These are phyloP conservation scores for Globisporangium paroecandrum DNA, from an alignment of 352 stramenopile species.

Conservation along the genomic window DNA sequence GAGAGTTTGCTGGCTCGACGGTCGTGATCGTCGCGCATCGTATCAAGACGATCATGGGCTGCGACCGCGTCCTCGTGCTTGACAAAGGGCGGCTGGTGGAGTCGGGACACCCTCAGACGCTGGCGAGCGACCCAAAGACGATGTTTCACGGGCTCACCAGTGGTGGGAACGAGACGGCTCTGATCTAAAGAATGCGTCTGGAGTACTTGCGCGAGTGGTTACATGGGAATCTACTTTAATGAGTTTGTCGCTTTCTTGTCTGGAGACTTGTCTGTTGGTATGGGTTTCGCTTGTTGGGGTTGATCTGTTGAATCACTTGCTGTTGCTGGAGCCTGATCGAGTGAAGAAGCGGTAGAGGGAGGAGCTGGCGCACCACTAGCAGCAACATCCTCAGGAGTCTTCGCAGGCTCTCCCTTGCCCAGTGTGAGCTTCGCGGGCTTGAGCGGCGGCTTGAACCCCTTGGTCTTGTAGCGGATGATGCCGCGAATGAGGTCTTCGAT, in stretches of 20 bases:
- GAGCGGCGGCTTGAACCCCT: slow-evolving; percentile 50
- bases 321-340: slow-evolving; percentile 1
- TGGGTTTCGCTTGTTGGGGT: no score
- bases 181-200: not conserved
- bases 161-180: not conserved
- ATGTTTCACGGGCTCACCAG: slow-evolving; percentile 44
- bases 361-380: not conserved
- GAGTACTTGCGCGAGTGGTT: not conserved
- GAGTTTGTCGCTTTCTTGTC: not conserved
- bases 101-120: slow-evolving; percentile 33
- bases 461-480: slow-evolving; percentile 76
- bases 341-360: not conserved
- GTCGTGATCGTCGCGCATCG: slow-evolving; percentile 97
- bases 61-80: slow-evolving; percentile 81
- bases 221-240: not conserved
- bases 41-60: slow-evolving; percentile 94
- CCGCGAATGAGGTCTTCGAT: slow-evolving; percentile 63
- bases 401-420: slow-evolving; percentile 1
- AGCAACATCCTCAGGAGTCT: slow-evolving; percentile 3
- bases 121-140: slow-evolving; percentile 33
- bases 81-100: slow-evolving; percentile 56
- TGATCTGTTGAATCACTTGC: not conserved
- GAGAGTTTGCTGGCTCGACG: slow-evolving; percentile 92
- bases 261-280: not conserved
- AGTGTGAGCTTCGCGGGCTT: slow-evolving; percentile 21